Evolutionary conservation across 345 rosid genomes (phyloP).

Genomic region (Punica granatum): DNA sequence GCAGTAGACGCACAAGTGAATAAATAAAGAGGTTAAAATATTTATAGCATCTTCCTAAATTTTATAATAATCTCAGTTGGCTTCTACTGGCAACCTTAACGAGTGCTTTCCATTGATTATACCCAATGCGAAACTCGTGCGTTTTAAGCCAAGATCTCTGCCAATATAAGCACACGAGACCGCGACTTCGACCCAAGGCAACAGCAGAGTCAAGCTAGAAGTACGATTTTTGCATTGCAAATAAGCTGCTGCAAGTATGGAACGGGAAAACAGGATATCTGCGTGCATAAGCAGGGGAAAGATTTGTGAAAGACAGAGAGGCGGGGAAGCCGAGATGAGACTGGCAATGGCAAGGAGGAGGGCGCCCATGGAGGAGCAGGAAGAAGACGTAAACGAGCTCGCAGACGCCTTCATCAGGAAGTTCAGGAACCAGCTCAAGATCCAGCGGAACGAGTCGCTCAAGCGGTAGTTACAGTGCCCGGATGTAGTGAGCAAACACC

Average conservation of each 20-base stretch:
- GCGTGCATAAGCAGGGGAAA: background rate
- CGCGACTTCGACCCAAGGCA: background rate
- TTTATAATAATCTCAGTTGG: background rate
- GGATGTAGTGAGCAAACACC: background rate
- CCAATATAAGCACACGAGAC: background rate
- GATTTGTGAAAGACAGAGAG: background rate
- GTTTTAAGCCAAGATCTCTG: background rate
- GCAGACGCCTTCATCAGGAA: constrained; percentile 30
- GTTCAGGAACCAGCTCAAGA: constrained; percentile 22
- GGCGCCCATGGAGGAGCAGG: constrained; percentile 8
- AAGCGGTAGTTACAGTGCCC: constrained; percentile 19
- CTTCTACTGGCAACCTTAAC: background rate
- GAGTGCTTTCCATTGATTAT: constrained; percentile 7
- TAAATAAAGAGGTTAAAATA: background rate
- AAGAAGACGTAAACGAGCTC: constrained; percentile 20
- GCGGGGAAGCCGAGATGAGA: background rate
- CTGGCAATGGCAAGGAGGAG: background rate
- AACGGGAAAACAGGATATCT: background rate
- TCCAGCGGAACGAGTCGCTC: constrained; percentile 25
- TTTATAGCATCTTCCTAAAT: background rate
- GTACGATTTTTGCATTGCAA: background rate
- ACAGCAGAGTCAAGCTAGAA: too few relatives aligned
- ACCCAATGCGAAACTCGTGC: constrained; percentile 10
- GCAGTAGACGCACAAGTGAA: background rate
- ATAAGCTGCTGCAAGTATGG: background rate